These are phyloP conservation scores for Micromonas pusilla DNA, from an alignment of 139 green algal genomes.

Conservation along the genomic window DNA sequence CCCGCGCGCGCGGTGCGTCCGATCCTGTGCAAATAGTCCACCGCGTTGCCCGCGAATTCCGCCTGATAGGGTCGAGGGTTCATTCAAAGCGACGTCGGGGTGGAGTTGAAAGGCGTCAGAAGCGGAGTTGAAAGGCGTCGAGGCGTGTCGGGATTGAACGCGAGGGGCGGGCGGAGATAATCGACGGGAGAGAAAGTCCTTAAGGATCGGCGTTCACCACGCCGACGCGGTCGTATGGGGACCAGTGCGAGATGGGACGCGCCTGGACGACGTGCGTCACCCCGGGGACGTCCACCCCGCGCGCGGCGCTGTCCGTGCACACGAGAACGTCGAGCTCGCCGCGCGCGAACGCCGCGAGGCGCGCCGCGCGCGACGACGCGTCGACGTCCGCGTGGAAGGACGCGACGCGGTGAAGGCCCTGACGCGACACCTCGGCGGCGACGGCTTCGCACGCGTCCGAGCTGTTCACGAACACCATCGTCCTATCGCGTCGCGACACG, in stretches of 20 bases:
- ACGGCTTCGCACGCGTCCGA: background rate
- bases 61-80: too few species aligned
- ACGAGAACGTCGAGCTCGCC: constrained; percentile 25
- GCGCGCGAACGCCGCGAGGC: background rate
- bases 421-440: background rate
- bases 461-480: constrained; percentile 30
- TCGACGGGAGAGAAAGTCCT: too few species aligned
- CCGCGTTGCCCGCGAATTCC: constrained; percentile 76
- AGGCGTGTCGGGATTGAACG: too few species aligned
- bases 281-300: constrained; percentile 29
- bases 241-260: too few species aligned
- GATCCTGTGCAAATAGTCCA: constrained; percentile 86
- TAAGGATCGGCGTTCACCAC: too few species aligned
- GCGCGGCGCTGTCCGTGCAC: constrained; percentile 26
- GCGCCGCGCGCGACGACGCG: background rate
- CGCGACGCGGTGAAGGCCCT: background rate
- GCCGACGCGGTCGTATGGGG: too few species aligned
- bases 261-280: constrained; percentile 43
- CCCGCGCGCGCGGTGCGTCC: constrained; percentile 52
- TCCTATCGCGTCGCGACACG: background rate
- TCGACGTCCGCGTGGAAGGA: constrained; percentile 19
- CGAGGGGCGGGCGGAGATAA: too few species aligned
- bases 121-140: too few species aligned
- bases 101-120: too few species aligned
- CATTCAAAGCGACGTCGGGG: too few species aligned